phyloP scores from a whole-genome alignment of 192 early-diverging fungal genomes.

The Coemansia sp. region DNA sequence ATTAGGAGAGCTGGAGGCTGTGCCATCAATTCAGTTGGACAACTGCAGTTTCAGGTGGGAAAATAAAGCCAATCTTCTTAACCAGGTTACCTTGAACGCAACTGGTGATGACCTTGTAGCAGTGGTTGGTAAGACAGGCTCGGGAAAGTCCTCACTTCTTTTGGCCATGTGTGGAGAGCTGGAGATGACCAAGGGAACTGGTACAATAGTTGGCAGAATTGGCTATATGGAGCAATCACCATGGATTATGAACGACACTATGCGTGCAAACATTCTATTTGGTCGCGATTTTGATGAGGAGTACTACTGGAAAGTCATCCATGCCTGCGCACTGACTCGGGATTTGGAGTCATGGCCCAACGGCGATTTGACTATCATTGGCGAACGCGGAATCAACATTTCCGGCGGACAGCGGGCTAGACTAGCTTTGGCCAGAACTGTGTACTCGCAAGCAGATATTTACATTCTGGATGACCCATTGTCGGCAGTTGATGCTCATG shows the following conservation, averaged over 20 bases:
- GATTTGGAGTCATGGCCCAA: conserved; percentile 9
- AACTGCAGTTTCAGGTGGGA: conserved; percentile 3
- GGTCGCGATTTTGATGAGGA: conserved; percentile 18
- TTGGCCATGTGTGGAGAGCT: conserved; percentile 79
- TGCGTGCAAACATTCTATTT: conserved; percentile 23
- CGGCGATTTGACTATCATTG: conserved; percentile 5
- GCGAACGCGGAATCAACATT: conserved; percentile 25
- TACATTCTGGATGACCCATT: neutral
- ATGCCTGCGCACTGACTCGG: conserved; percentile 1
- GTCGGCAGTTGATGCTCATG: conserved; percentile 3
- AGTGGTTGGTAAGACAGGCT: conserved; percentile 76
- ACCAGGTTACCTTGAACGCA: conserved; percentile 58
- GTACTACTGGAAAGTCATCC: conserved; percentile 5
- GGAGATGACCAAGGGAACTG: conserved; percentile 43
- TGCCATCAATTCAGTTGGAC: neutral
- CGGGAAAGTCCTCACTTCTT: conserved; percentile 78
- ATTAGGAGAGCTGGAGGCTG: neutral
- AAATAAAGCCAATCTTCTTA: neutral
- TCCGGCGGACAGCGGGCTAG: conserved; percentile 27
- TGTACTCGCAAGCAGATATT: conserved; percentile 25
- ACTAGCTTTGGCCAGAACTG: conserved; percentile 22
- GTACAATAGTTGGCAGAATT: conserved; percentile 64
- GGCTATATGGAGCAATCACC: conserved; percentile 78
- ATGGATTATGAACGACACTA: conserved; percentile 17
- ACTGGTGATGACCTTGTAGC: conserved; percentile 64